Evolutionary conservation across 1,284 basidiomycete genomes (phyloP).

Genomic region (Sporisorium reilianum): DNA sequence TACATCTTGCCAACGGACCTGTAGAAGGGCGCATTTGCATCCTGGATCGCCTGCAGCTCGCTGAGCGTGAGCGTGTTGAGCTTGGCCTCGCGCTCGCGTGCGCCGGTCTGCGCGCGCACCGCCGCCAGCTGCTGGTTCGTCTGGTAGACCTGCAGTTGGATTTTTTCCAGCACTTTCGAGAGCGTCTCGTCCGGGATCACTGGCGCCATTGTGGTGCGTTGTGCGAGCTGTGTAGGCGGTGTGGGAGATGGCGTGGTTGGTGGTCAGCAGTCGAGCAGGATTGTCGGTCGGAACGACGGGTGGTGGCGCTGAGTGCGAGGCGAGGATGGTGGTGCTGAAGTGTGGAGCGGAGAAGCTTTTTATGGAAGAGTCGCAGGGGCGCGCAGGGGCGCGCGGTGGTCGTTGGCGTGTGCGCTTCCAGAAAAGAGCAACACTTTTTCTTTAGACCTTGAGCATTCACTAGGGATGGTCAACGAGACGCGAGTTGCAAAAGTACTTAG

Average conservation of each 20-base stretch:
- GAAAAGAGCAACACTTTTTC: neutral
- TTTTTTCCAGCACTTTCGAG: conserved; percentile 42
- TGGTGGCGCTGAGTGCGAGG: too few species aligned
- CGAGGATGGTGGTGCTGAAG: too few species aligned
- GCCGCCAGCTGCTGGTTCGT: conserved; percentile 42
- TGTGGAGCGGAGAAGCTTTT: neutral
- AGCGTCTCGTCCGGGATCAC: conserved; percentile 44
- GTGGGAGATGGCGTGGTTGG: neutral
- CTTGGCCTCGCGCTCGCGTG: conserved; percentile 39
- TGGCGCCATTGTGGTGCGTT: neutral
- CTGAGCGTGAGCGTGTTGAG: conserved; percentile 36
- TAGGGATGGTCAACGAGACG: too few species aligned
- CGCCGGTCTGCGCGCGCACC: conserved; percentile 31
- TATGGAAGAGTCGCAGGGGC: neutral
- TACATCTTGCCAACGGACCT: conserved; percentile 44
- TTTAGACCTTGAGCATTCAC: too few species aligned
- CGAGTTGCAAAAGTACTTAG: too few species aligned
- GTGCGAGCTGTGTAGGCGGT: too few species aligned
- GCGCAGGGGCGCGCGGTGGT: neutral
- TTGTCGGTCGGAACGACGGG: too few species aligned
- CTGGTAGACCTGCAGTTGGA: conserved; percentile 43
- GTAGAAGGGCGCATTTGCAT: conserved; percentile 34
- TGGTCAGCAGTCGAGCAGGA: neutral
- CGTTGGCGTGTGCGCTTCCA: neutral
- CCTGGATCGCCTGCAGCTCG: conserved; percentile 32